These are phyloP conservation scores for Mortierella hygrophila DNA, from an alignment of 192 early-diverging fungal genomes.

Conservation along the genomic window DNA sequence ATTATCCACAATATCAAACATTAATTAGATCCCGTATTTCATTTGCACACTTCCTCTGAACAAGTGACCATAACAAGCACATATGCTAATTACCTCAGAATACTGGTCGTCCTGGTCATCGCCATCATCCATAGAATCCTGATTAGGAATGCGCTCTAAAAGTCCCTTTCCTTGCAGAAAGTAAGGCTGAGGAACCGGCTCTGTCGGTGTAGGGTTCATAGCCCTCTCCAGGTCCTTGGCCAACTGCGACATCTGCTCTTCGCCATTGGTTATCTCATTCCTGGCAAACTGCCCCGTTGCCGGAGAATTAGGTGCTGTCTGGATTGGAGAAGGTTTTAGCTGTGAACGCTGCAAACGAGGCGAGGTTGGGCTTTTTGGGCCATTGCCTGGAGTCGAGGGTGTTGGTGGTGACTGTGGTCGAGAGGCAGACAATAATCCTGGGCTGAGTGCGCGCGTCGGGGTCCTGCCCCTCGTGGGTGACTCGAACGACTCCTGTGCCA, in stretches of 20 bases:
- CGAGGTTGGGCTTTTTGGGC: conserved; percentile 13
- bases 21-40: background rate
- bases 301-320: conserved; percentile 5
- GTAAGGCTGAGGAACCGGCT: conserved; percentile 32
- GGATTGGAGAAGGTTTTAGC: conserved; percentile 37
- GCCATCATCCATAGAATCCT: conserved; percentile 44
- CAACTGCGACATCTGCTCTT: conserved; percentile 31
- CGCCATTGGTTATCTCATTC: background rate
- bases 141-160: conserved; percentile 29
- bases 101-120: conserved; percentile 16
- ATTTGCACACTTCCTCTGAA: no score
- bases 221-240: conserved; percentile 40
- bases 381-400: background rate
- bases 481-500: background rate
- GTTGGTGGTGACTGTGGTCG: conserved; percentile 22
- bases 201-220: conserved; percentile 52
- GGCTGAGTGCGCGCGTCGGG: background rate
- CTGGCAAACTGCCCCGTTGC: background rate
- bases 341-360: conserved; percentile 28
- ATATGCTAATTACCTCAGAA: conserved; percentile 25
- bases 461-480: conserved; percentile 8
- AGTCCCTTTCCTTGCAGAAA: conserved; percentile 45
- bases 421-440: background rate
- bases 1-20: background rate
- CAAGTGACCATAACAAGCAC: background rate